Evolutionary conservation across 495 filamentous ascomycete genomes (phyloP).

Genomic region (Jackrogersella minutella): DNA sequence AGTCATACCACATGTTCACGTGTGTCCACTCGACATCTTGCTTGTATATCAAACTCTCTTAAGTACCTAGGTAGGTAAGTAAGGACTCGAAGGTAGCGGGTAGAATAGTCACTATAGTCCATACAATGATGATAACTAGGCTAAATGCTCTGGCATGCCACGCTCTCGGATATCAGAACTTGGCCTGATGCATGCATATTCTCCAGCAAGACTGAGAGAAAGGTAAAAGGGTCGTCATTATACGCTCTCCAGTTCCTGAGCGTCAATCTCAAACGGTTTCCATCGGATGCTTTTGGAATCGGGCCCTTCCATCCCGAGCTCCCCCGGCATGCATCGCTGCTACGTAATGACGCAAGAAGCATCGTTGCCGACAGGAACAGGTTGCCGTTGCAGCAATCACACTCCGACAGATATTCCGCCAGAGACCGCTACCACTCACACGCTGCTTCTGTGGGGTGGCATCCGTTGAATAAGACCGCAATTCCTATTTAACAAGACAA

Average conservation of each 20-base stretch:
- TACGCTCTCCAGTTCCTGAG: background rate
- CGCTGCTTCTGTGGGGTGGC: background rate
- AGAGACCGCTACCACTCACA: conserved; percentile 6
- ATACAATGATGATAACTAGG: background rate
- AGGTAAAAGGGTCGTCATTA: background rate
- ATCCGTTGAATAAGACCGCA: conserved; percentile 17
- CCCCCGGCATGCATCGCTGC: conserved; percentile 9
- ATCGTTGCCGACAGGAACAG: conserved; percentile 18
- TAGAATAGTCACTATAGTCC: background rate
- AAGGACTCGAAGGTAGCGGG: background rate
- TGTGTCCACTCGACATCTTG: background rate
- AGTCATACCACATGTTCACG: background rate
- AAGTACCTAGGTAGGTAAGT: background rate
- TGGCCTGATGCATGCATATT: background rate
- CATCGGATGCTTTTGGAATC: conserved; percentile 1
- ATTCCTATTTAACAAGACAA: background rate
- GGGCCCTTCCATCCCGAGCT: conserved; percentile 15
- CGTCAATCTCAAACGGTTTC: conserved; percentile 12
- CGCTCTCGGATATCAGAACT: background rate
- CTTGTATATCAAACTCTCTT: background rate
- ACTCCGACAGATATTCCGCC: conserved; percentile 10
- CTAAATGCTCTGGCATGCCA: conserved; percentile 7
- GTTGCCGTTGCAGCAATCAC: conserved; percentile 18
- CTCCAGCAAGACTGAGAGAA: background rate
- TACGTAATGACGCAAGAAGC: conserved; percentile 23